Percentiles rank a stretch among this genome's conserved stretches.
These are phyloP conservation scores for Elaeis guineensis DNA, from an alignment of 176 grass and related monocot species.

Conservation along the genomic window DNA sequence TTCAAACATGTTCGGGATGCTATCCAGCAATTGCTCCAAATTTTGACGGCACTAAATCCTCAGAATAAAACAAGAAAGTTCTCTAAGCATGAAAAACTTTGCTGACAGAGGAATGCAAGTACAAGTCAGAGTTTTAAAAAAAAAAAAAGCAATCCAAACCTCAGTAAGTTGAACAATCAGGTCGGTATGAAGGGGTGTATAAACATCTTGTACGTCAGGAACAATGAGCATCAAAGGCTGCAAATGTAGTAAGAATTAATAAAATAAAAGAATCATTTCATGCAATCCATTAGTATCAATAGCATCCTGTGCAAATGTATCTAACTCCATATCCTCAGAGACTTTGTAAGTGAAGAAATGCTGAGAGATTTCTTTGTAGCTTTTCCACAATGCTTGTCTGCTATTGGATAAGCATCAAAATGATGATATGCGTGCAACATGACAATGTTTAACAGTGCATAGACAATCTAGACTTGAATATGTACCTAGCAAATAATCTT, in stretches of 20 bases:
- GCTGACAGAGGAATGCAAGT: not conserved
- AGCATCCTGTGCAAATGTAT: too few relatives aligned
- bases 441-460: too few relatives aligned
- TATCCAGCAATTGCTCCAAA: slow-evolving; percentile 84
- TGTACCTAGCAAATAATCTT: too few relatives aligned
- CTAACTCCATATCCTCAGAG: too few relatives aligned
- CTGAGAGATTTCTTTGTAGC: too few relatives aligned
- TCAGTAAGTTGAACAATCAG: slow-evolving; percentile 66
- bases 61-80: not conserved
- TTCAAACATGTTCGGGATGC: slow-evolving; percentile 77
- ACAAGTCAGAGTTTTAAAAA: slow-evolving; percentile 2
- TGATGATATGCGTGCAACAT: too few relatives aligned
- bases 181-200: slow-evolving; percentile 69
- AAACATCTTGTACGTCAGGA: slow-evolving; percentile 78
- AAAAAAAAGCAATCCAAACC: slow-evolving; percentile 38
- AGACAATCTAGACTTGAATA: too few relatives aligned
- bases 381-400: too few relatives aligned
- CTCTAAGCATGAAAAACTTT: slow-evolving; percentile 7
- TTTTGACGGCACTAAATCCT: slow-evolving; percentile 60
- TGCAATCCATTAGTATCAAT: not conserved
- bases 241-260: slow-evolving; percentile 8
- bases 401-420: too few relatives aligned
- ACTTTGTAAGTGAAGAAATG: too few relatives aligned
- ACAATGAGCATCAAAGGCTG: slow-evolving; percentile 88
- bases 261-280: not conserved